phyloP scores from a whole-genome alignment of 306 rosid species.

The Rosa lucieae region DNA sequence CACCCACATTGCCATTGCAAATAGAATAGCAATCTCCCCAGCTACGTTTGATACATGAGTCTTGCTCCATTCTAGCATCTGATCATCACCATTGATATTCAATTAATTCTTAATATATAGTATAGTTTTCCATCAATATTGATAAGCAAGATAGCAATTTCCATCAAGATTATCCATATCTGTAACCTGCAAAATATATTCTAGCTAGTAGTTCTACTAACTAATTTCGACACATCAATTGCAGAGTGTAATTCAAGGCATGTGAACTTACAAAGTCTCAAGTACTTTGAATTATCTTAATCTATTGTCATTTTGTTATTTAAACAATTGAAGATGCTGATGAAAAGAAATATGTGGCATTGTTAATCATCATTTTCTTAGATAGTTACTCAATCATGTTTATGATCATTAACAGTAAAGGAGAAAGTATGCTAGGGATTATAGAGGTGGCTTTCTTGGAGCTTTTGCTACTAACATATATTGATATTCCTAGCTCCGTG shows the following conservation, averaged over 20 bases:
- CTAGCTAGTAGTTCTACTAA: not conserved
- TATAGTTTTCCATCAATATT: not conserved
- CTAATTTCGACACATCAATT: not conserved
- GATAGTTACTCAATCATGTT: too few relatives aligned
- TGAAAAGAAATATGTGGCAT: too few relatives aligned
- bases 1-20: slow-evolving; percentile 57
- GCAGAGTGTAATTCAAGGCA: too few relatives aligned
- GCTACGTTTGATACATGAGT: slow-evolving; percentile 55
- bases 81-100: not conserved
- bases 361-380: too few relatives aligned
- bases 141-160: not conserved
- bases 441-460: too few relatives aligned
- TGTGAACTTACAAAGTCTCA: too few relatives aligned
- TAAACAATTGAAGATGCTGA: too few relatives aligned
- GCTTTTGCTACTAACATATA: too few relatives aligned
- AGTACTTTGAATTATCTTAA: too few relatives aligned
- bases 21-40: slow-evolving; percentile 48
- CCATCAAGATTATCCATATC: not conserved
- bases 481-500: too few relatives aligned
- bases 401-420: too few relatives aligned
- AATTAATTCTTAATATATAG: not conserved
- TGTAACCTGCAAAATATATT: not conserved
- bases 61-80: slow-evolving; percentile 54
- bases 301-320: not conserved
- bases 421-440: too few relatives aligned